Evolutionary conservation across 2,329 filamentous ascomycete species (phyloP).

Genomic region (Cercospora sesami): DNA sequence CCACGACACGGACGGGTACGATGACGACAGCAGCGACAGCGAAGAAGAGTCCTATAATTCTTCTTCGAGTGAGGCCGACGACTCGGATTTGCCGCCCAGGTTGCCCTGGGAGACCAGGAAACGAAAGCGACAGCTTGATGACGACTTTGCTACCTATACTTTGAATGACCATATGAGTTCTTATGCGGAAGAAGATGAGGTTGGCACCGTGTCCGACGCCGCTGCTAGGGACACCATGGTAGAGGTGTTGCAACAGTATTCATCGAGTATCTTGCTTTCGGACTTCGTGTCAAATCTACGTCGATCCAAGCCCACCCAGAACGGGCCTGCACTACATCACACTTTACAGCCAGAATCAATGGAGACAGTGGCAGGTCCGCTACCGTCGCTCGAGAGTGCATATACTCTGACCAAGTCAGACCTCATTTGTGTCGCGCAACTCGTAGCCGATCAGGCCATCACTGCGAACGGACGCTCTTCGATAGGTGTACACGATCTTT

Average conservation of each 20-base stretch:
- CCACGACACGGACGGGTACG: constrained; percentile 16
- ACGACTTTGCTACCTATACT: neutral
- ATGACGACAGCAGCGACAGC: constrained; percentile 28
- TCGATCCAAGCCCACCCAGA: neutral
- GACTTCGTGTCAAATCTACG: neutral
- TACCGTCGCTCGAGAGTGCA: constrained; percentile 21
- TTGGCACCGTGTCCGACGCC: neutral
- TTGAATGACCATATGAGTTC: neutral
- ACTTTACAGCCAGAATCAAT: constrained; percentile 2
- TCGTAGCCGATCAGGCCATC: constrained; percentile 37
- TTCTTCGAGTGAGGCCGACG: constrained; percentile 26
- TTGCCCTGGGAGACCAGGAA: constrained; percentile 33
- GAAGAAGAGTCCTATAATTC: constrained; percentile 34
- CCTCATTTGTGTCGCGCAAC: constrained; percentile 38
- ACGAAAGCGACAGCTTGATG: constrained; percentile 28
- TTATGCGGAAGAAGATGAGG: constrained; percentile 10
- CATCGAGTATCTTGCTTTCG: neutral
- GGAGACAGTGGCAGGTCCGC: constrained; percentile 13
- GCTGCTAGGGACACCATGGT: neutral
- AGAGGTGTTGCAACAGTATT: neutral
- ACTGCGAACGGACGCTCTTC: neutral
- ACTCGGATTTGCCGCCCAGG: constrained; percentile 27
- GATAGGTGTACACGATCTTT: neutral
- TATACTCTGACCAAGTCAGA: constrained; percentile 33
- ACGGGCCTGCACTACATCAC: neutral